A percentile compares a stretch with the other conserved stretches of the same genome.
These are phyloP conservation scores for Penicillium sp. DNA, from an alignment of 2,329 filamentous ascomycete species.

Conservation along the genomic window DNA sequence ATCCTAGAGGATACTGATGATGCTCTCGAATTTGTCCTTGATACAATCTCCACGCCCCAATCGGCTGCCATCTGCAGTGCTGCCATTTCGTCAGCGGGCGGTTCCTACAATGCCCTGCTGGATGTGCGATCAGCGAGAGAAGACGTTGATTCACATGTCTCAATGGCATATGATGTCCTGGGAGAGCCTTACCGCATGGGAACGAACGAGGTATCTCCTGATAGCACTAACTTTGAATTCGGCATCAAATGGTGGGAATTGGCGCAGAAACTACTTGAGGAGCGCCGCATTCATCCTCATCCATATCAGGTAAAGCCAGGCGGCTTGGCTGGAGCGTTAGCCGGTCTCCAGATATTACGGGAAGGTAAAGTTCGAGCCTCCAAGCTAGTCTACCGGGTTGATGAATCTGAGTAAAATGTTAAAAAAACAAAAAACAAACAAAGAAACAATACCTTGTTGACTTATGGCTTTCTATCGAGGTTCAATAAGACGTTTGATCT, in stretches of 20 bases:
- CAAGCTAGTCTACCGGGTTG: conserved; percentile 25
- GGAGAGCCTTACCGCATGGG: conserved; percentile 24
- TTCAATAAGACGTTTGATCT: neutral
- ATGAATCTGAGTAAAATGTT: conserved; percentile 1
- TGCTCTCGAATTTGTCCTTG: conserved; percentile 20
- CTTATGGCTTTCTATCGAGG: too few species aligned
- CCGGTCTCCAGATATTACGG: conserved; percentile 21
- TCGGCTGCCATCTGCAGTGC: conserved; percentile 22
- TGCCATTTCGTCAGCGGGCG: conserved; percentile 20
- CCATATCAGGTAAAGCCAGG: conserved; percentile 17
- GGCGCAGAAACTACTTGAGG: conserved; percentile 16
- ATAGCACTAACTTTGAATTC: conserved; percentile 16
- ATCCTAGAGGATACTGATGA: conserved; percentile 30
- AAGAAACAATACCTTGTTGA: neutral
- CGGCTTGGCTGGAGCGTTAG: conserved; percentile 18
- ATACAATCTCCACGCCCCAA: conserved; percentile 23
- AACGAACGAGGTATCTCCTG: conserved; percentile 1
- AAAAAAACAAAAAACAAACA: neutral
- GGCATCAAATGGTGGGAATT: conserved; percentile 14
- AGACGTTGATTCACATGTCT: conserved; percentile 22
- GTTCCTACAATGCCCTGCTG: conserved; percentile 22
- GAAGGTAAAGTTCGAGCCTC: conserved; percentile 22
- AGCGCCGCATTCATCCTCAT: conserved; percentile 20
- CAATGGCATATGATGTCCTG: conserved; percentile 23
- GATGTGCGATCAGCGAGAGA: conserved; percentile 17